Evolutionary conservation across 2,329 filamentous ascomycete genomes (phyloP), one percentile per base, ranked within the genome.

Genomic region (Aspergillus sp.): DNA sequence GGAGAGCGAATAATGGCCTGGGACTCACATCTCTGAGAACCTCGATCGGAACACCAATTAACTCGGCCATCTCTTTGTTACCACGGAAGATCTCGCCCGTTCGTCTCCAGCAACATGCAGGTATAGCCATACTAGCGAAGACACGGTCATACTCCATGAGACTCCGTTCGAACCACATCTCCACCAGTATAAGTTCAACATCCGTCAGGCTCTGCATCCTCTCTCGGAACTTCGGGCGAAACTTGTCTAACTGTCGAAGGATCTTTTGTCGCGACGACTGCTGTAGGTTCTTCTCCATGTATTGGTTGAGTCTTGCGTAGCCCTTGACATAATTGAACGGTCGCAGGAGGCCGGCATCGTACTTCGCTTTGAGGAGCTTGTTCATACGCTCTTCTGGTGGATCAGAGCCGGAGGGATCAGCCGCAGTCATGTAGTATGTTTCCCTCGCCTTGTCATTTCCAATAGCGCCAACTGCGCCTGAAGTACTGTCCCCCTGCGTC

Each of bases 241-340:
- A 99, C 60, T 91, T 89, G 77, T 97, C 92, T 48, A 99, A 85
- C 72, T 97, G 94, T 63, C 92, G 88, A 49, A 97, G 81, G 64
- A 99, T 97, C 80, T 96, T 95, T 70, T 96, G 90, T 64, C 95
- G 93, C 22, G 91, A 95, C 17, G 86, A 82, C 25, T 90, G 86
- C 57, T 91, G 88, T 74, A 98, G 90, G 74, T 98, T 89, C 62
- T 89, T 87, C 72, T 97, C 93, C 84, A 99, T 93, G 76, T 97
- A 99, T 65, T 90, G 88, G 65, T 93, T 92, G 52, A 99, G 82
- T 34, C 93, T 87, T 11, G 92, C 90, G 76, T 99, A 99, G 13
- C 95, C 95, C 72, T 96, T 96, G 69, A 98, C 92, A 77, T 99
- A 99, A 80, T 98, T 98, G 84, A 99, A 99, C 1, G 95, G 95